phyloP scores from a whole-genome alignment of 2,329 filamentous ascomycete species.

The Apiospora malaysiana region DNA sequence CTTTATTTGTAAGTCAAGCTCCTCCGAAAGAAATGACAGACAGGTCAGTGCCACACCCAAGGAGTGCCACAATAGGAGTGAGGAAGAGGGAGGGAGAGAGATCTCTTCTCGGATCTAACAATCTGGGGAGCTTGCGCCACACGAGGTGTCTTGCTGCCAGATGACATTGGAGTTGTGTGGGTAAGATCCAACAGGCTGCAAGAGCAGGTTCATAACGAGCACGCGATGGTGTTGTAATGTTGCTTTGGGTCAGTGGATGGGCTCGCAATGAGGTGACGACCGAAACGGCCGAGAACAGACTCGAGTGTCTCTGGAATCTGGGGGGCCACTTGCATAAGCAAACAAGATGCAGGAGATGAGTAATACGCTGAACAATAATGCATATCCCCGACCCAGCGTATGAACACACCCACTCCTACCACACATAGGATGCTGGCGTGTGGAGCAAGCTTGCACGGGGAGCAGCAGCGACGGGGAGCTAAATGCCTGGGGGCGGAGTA shows the following conservation, averaged over 20 bases:
- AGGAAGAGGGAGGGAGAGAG: not conserved
- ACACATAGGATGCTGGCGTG: not conserved
- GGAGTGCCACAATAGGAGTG: not conserved
- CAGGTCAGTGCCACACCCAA: not conserved
- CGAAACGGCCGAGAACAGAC: not conserved
- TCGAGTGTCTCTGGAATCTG: not conserved
- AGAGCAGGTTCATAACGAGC: not conserved
- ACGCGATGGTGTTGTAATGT: not conserved
- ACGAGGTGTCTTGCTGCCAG: not conserved
- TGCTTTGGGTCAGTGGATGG: not conserved
- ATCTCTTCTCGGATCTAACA: slow-evolving; percentile 5
- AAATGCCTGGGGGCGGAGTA: slow-evolving; percentile 11
- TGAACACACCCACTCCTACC: not conserved
- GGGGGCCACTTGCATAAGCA: not conserved
- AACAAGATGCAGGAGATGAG: not conserved
- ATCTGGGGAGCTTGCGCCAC: slow-evolving; percentile 10
- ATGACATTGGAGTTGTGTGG: not conserved
- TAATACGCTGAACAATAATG: not conserved
- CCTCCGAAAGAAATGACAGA: not conserved
- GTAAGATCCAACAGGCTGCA: not conserved
- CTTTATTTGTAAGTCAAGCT: not conserved
- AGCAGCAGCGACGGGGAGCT: slow-evolving; percentile 13
- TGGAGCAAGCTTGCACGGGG: slow-evolving; percentile 10
- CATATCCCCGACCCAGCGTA: not conserved
- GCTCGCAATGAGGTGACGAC: not conserved